Evolutionary conservation across 768 basidiomycete species (phyloP).

Genomic region (Agrocybe chaxingu): DNA sequence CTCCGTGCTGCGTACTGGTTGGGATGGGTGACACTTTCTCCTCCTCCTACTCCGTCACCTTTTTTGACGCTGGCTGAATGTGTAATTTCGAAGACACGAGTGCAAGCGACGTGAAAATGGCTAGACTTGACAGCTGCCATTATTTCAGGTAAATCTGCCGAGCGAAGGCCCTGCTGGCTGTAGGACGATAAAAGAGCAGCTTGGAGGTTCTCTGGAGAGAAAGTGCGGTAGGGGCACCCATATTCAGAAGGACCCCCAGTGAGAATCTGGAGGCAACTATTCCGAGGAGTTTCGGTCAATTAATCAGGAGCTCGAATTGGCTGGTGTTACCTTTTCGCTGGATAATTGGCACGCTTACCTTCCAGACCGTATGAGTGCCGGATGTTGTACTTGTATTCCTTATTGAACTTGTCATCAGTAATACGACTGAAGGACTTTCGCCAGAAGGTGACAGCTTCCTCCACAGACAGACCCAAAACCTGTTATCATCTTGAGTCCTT

Average conservation of each 20-base stretch:
- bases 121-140: constrained; percentile 71
- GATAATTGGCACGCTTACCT: constrained; percentile 91
- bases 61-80: constrained; percentile 77
- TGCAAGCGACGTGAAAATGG: constrained; percentile 96
- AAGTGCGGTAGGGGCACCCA: constrained; percentile 94
- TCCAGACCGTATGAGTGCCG: constrained; percentile 93
- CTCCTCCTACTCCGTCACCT: constrained; percentile 83
- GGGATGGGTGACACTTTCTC: constrained; percentile 91
- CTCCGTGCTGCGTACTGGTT: constrained; percentile 85
- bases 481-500: constrained; percentile 25
- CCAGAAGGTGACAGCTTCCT: constrained; percentile 95
- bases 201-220: constrained; percentile 78
- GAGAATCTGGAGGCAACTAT: constrained; percentile 88
- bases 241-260: constrained; percentile 58
- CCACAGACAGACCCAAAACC: constrained; percentile 91
- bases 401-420: constrained; percentile 95
- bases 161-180: constrained; percentile 58
- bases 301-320: not conserved
- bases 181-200: constrained; percentile 70
- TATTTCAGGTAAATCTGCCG: constrained; percentile 77
- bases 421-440: constrained; percentile 77
- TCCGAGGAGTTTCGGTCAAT: not conserved
- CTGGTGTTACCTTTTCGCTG: constrained; percentile 71
- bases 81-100: constrained; percentile 93
- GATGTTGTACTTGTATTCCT: constrained; percentile 96